Percentiles rank a stretch among this genome's conserved stretches.
Conservation (phyloP, 352 stramenopile species). For the Aphanomyces cochlioides region DNA sequence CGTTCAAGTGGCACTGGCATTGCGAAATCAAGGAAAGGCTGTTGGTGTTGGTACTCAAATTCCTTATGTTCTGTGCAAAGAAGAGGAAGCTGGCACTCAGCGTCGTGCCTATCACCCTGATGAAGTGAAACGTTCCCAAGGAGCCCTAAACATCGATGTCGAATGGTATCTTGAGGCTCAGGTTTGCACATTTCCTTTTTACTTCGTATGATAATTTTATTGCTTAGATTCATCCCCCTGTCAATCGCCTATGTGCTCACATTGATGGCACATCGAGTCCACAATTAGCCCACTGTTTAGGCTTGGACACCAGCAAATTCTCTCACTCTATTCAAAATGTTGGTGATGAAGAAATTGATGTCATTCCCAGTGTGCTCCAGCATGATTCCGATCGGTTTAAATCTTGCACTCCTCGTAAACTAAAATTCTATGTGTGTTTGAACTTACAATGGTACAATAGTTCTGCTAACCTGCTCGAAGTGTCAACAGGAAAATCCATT, state of each 20-base stretch:
- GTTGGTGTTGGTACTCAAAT: conserved; percentile 99
- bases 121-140: conserved; percentile 67
- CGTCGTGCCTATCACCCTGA: conserved; percentile 84
- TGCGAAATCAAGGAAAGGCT: conserved; percentile 92
- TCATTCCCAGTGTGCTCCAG: conserved; percentile 85
- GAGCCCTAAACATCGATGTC: conserved; percentile 89
- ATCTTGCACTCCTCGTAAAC: conserved; percentile 67
- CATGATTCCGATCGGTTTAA: conserved; percentile 88
- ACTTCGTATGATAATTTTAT: conserved; percentile 15
- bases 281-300: conserved; percentile 94
- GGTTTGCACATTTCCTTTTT: conserved; percentile 7
- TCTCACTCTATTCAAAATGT: conserved; percentile 70
- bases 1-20: conserved; percentile 95
- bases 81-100: conserved; percentile 70
- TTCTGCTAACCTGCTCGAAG: conserved; percentile 45
- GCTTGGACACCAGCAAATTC: conserved; percentile 95
- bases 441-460: conserved; percentile 14
- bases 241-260: conserved; percentile 97
- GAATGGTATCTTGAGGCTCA: conserved; percentile 96
- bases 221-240: conserved; percentile 96
- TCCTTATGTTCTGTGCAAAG: conserved; percentile 95
- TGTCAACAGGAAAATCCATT: conserved; percentile 70
- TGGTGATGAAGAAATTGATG: conserved; percentile 75
- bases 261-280: conserved; percentile 96
- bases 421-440: conserved; percentile 34